Evolutionary conservation across 306 rosid genomes (phyloP), one percentile per base, ranked within the genome.

Genomic region (Rosa lucieae): DNA sequence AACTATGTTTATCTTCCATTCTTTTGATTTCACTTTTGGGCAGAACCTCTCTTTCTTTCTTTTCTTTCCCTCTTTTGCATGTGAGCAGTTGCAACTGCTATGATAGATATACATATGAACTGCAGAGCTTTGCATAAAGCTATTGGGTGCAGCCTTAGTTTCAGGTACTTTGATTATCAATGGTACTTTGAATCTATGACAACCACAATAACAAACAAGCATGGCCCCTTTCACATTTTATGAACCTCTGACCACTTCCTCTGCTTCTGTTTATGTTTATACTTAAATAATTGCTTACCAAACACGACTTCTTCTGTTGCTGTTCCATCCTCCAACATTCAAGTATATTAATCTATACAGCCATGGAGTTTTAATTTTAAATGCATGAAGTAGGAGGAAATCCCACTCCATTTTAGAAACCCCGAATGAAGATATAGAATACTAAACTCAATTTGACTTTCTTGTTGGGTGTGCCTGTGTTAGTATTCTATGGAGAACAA

Each of bases 1-100:
- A 10, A 53, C 47, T 3, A 32, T 79, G 81, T 75, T 82, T 77
- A 52, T 29, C 39, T 29, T 40, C 47, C 29, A n/a, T 48, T 71
- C 42, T 56, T 56, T 76, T 2, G 76, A 35, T 52, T 76, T 84
- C 70, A 71, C 80, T 85, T 85, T 76, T 67, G 67, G 20, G 61
- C 65, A 73, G 79, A 40, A 53, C 49, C 69, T 68, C 78, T 70
- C 67, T 82, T 32, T 32, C 37, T 35, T 70, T 76, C 56, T 78
- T 65, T 56, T 67, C 80, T 52, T 52, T 5, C 78, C 67, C 75
- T 70, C 26, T 49, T 74, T 82, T 32, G 82, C 90, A 81, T 81
- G 90, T 81, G 89, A 85, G 86, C 85, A 84, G 89, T 87, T 85
- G 78, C 46, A 78, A 87, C 81, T 49, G 88, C 83, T 8, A 61